These are phyloP conservation scores for Aureobasidium sp. DNA, from an alignment of 2,329 filamentous ascomycete species.

Conservation along the genomic window DNA sequence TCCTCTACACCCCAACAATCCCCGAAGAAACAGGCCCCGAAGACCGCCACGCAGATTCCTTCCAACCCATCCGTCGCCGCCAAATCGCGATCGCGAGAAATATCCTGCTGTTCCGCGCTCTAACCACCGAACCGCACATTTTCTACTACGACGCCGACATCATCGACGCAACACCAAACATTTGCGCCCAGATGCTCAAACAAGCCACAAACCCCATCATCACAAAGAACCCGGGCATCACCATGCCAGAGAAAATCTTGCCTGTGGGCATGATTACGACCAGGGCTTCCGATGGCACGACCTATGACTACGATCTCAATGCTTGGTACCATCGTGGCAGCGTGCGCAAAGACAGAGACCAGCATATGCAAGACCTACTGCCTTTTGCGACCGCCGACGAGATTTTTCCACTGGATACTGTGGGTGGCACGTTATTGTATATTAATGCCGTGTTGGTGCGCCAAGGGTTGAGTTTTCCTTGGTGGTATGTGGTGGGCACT, in stretches of 20 bases:
- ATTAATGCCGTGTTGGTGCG: slow-evolving; percentile 28
- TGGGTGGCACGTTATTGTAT: slow-evolving; percentile 33
- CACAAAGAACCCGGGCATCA: background rate
- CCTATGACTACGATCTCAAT: background rate
- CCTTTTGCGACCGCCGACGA: slow-evolving; percentile 26
- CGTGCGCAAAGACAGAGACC: background rate
- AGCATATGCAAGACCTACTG: slow-evolving; percentile 16
- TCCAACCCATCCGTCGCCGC: background rate
- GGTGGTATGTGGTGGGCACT: slow-evolving; percentile 30
- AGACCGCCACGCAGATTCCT: background rate
- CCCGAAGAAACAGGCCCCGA: background rate
- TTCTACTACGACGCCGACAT: slow-evolving; percentile 1
- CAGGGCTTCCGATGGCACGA: background rate
- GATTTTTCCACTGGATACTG: slow-evolving; percentile 30
- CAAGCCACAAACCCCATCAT: background rate
- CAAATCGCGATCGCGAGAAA: background rate
- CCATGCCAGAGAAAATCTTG: background rate
- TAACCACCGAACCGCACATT: background rate
- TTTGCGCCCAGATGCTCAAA: background rate
- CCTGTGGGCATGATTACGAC: background rate
- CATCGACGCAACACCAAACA: background rate
- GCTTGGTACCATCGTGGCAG: background rate
- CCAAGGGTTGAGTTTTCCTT: slow-evolving; percentile 31
- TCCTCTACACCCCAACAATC: background rate
- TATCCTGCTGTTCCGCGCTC: background rate